Conservation (phyloP, 495 filamentous ascomycete species). For the Penicillium parvum region DNA sequence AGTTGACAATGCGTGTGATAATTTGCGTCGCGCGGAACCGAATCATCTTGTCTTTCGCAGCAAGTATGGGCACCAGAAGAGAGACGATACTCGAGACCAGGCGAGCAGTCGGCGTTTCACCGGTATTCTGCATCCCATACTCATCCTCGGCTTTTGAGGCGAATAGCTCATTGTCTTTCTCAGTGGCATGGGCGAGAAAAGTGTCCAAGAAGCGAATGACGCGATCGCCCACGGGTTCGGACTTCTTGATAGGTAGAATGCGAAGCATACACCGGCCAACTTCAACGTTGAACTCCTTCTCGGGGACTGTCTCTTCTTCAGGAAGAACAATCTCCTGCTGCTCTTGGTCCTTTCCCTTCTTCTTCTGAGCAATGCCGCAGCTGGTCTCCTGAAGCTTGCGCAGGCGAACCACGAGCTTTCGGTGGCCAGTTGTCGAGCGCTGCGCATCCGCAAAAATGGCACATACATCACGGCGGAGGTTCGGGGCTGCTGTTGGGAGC, state of each 20-base stretch:
- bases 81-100: conserved; percentile 70
- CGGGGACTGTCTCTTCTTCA: conserved; percentile 58
- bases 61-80: conserved; percentile 63
- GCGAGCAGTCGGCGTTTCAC: conserved; percentile 77
- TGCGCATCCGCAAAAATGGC: conserved; percentile 84
- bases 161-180: conserved; percentile 62
- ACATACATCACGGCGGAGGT: conserved; percentile 71
- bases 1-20: conserved; percentile 82
- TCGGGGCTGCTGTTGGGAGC: conserved; percentile 50
- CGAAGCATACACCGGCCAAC: conserved; percentile 76
- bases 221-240: conserved; percentile 82
- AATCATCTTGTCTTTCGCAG: conserved; percentile 85
- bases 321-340: conserved; percentile 39
- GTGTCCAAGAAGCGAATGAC: conserved; percentile 77
- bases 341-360: conserved; percentile 34
- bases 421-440: conserved; percentile 77
- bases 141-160: conserved; percentile 33
- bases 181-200: conserved; percentile 75
- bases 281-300: conserved; percentile 83
- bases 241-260: conserved; percentile 84
- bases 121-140: conserved; percentile 54
- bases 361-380: conserved; percentile 65
- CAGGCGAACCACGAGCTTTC: conserved; percentile 80
- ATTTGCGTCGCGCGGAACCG: conserved; percentile 88
- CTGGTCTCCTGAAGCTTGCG: conserved; percentile 86